phyloP scores from a whole-genome alignment of 108 stramenopile species.

The Skeletonema menzelii region DNA sequence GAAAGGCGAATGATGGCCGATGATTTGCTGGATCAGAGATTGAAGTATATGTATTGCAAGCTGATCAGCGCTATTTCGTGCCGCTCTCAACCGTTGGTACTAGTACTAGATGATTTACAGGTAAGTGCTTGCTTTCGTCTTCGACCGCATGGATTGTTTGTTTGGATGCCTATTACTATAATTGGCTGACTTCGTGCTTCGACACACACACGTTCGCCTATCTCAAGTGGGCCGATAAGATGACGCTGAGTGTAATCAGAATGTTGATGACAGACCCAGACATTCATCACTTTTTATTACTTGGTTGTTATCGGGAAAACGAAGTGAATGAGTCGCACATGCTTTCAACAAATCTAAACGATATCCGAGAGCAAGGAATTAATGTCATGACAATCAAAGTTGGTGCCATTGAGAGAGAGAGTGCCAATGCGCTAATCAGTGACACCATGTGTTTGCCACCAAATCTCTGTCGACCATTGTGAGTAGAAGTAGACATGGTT shows the following conservation, averaged over 20 bases:
- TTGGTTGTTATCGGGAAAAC: slow-evolving; percentile 40
- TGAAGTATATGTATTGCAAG: slow-evolving; percentile 30
- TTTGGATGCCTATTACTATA: neutral
- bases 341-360: slow-evolving; percentile 21
- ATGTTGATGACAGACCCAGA: slow-evolving; percentile 47
- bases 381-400: too few relatives aligned
- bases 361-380: too few relatives aligned
- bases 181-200: neutral
- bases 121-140: slow-evolving; percentile 3
- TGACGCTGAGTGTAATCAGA: slow-evolving; percentile 28
- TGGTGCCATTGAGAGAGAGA: too few relatives aligned
- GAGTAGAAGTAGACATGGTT: neutral
- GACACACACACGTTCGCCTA: neutral
- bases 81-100: slow-evolving; percentile 16
- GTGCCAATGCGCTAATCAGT: slow-evolving; percentile 18
- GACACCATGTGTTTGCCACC: slow-evolving; percentile 29
- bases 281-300: slow-evolving; percentile 17
- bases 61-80: slow-evolving; percentile 29
- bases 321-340: slow-evolving; percentile 30
- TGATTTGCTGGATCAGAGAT: neutral
- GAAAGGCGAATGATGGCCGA: neutral
- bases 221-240: slow-evolving; percentile 38
- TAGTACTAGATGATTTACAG: slow-evolving; percentile 32
- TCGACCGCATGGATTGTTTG: neutral
- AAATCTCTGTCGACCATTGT: slow-evolving; percentile 20